Base-by-base conservation (phyloP, 208 protist species). In the Novymonas esmeraldas region DNA sequence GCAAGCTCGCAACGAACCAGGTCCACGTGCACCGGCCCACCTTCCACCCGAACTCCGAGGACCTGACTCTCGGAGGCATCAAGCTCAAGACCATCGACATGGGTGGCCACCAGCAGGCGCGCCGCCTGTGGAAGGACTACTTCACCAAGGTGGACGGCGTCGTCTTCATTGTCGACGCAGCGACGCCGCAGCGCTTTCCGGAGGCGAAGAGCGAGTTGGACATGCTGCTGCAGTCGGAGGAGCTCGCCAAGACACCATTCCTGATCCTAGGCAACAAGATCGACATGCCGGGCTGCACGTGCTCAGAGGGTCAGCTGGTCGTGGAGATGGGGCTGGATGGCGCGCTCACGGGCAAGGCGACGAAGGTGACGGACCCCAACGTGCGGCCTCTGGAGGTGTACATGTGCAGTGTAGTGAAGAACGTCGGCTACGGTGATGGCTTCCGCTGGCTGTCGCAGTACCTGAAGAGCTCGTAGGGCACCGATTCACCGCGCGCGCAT, bases 181-280 rank as follows among this genome's bases (percentile, higher is more conserved):
- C 92, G 24, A 98, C 98, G 60, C 75, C 84, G 13, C 89, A 97
- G n/a, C 89, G 99, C 24, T 99, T 99, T 67, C 66, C 59, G 2
- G 99, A 99, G 72, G 79, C 98, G 6, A 97, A 95, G 75, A 73
- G 77, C 58, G 98, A 99, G 72, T 90, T 99, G 18, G 91, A 99
- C 61, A 95, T 98, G 76, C 87, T 99, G 26, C 81, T 99, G 24
- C 81, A 78, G 34, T 81, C 84, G 33, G 97, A 99, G 52, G 88
- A 98, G 57, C 85, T 99, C 3, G 57, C 78, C 13, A 95, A 94
- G 33, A 96, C 98, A 7, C 99, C 99, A 7, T 99, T 99, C 76
- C 78, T 99, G 0, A 97, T 99, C 70, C 89, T 99, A 3, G 99
- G 99, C 46, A 99, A 99, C 83, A 99, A 99, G 81, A 99, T 99